Percentiles rank a stretch among this genome's conserved stretches.
Evolutionary conservation across 1,139 yeast genomes (phyloP).

Genomic region (Nematodospora anomalae): DNA sequence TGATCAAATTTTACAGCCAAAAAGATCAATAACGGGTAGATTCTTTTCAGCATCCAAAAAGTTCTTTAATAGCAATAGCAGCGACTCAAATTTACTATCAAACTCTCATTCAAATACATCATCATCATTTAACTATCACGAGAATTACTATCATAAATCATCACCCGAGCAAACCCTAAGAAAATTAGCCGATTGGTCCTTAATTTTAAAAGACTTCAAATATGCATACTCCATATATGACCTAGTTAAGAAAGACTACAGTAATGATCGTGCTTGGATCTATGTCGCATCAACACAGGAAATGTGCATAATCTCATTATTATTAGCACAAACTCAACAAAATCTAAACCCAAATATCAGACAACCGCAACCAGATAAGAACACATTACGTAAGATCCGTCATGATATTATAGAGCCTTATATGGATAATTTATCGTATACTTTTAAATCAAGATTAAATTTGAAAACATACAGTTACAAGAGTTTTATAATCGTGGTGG

Average conservation of each 20-base stretch:
- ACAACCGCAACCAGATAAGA: constrained; percentile 30
- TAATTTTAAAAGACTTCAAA: constrained; percentile 84
- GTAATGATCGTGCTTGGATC: constrained; percentile 78
- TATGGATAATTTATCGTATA: constrained; percentile 57
- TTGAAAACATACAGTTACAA: constrained; percentile 63
- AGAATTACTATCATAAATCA: constrained; percentile 55
- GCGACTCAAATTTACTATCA: constrained; percentile 13
- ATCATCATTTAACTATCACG: constrained; percentile 38
- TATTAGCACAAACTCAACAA: constrained; percentile 62
- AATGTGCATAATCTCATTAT: constrained; percentile 73
- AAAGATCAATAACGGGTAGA: constrained; percentile 71
- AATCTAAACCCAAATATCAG: constrained; percentile 9
- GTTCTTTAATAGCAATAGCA: constrained; percentile 39
- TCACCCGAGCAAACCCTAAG: constrained; percentile 76
- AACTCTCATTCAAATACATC: constrained; percentile 9
- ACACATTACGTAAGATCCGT: constrained; percentile 59
- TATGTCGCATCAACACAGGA: constrained; percentile 86
- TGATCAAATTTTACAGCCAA: constrained; percentile 67
- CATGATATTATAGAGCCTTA: constrained; percentile 65
- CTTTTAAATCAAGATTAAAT: constrained; percentile 59
- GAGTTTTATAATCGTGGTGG: constrained; percentile 39
- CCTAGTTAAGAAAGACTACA: constrained; percentile 72
- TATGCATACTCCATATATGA: constrained; percentile 86
- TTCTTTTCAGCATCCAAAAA: constrained; percentile 68
- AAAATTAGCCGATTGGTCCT: constrained; percentile 88